Evolutionary conservation across 495 filamentous ascomycete species (phyloP).

Genomic region (Filosporella fistucella): DNA sequence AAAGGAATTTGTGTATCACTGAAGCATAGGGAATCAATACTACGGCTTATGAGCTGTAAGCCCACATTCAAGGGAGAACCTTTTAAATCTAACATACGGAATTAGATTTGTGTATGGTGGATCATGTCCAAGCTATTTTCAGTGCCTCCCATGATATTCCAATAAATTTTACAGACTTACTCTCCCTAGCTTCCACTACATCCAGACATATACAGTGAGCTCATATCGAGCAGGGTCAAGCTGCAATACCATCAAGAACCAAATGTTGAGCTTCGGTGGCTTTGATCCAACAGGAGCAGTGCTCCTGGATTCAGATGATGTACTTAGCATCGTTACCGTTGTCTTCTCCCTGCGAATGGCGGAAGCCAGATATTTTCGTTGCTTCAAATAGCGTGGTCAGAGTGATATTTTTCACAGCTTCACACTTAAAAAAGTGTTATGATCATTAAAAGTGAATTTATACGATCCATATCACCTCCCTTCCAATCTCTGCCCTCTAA

Average conservation of each 20-base stretch:
- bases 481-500: no score
- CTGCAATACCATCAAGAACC: slow-evolving; percentile 4
- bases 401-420: no score
- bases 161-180: slow-evolving; percentile 8
- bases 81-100: background rate
- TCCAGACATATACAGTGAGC: background rate
- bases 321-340: no score
- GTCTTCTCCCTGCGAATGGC: no score
- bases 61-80: background rate
- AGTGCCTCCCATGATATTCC: background rate
- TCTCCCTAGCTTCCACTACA: slow-evolving; percentile 7
- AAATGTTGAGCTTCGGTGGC: slow-evolving; percentile 4
- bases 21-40: background rate
- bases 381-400: no score
- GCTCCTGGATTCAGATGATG: no score
- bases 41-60: background rate
- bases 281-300: slow-evolving; percentile 5
- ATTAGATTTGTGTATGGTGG: slow-evolving; percentile 11
- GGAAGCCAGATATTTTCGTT: no score
- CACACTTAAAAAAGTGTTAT: no score
- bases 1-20: background rate
- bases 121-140: background rate
- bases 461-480: no score
- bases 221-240: slow-evolving; percentile 1
- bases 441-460: no score